These are phyloP conservation scores for Saprolegnia diclina DNA, from an alignment of 352 stramenopile genomes.

Conservation along the genomic window DNA sequence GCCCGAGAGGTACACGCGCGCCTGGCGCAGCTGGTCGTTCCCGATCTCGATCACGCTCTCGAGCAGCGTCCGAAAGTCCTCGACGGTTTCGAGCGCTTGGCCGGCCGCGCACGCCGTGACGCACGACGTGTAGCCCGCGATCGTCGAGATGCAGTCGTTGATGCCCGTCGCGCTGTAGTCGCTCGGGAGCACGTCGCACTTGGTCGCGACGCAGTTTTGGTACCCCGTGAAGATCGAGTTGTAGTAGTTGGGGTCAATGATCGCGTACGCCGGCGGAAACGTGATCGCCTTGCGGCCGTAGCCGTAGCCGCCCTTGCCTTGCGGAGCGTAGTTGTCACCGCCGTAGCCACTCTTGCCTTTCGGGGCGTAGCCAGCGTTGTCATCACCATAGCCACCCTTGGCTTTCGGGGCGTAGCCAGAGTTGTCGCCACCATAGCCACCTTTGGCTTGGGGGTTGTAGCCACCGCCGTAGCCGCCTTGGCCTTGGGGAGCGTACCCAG, in stretches of 20 bases:
- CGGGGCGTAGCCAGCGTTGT: background rate
- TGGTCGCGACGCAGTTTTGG: constrained; percentile 15
- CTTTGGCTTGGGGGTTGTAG: background rate
- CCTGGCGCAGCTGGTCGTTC: background rate
- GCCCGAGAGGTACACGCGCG: constrained; percentile 19
- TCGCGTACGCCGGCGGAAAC: constrained; percentile 22
- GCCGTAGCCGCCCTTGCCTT: background rate
- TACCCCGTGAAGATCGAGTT: constrained; percentile 19
- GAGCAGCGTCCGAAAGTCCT: constrained; percentile 22
- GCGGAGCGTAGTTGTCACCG: background rate
- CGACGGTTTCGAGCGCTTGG: constrained; percentile 18
- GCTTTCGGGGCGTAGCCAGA: background rate
- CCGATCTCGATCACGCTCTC: constrained; percentile 21
- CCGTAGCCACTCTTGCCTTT: background rate
- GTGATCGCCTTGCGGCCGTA: background rate
- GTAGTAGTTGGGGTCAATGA: constrained; percentile 23
- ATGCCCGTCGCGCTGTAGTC: constrained; percentile 6
- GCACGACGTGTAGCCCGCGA: constrained; percentile 25
- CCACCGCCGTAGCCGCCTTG: background rate
- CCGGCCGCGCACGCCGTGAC: constrained; percentile 20
- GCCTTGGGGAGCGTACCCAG: background rate
- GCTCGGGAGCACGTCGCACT: constrained; percentile 7
- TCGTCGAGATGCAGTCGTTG: constrained; percentile 12
- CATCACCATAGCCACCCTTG: background rate
- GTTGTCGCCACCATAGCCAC: background rate